Base-by-base conservation (phyloP, 768 basidiomycete genomes). In the Tulasnella sp. region DNA sequence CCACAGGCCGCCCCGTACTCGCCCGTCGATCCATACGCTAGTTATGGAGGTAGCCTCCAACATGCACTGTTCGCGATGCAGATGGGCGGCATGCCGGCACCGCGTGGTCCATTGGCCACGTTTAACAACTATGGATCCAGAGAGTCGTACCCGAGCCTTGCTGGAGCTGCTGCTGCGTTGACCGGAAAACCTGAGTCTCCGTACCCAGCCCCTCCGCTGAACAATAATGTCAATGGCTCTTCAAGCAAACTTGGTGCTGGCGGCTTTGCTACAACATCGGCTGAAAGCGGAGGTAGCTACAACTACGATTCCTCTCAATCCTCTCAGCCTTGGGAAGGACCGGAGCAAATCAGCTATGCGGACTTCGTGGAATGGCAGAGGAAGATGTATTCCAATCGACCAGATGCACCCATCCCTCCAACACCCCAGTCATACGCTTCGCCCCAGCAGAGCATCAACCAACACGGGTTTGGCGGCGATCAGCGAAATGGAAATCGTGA, bases 371-470 rank as follows among this genome's bases (percentile, higher is more conserved):
- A 78, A 68, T 71, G 40, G 71, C 77, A 78, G 27, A 36, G 77
- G 24, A 78, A 48, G 71, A 52, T 52, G 40, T 78, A 72, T 27
- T 73, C 48, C 58, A 42, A 78, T 44, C 80, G 80, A 6, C 80
- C 80, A 9, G 71, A 71, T n/a, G 80, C 80, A 7, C 80, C 80
- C 36, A 79, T 81, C 34, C 80, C 80, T n/a, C 78, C 80, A 4
- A 81, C 80, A 34, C 80, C 80, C n/a, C 78, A 79, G 27, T 79
- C 80, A 0, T 40, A 48, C 39, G 62, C 76, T 19, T 71, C 62
- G 9, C 72, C 75, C 16, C 80, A 52, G 58, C 71, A 52, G 16
- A 71, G 52, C 14, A 36, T n/a, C 19, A 52, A 56, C 56, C 52
- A 27, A 27, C 44, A 62, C 72, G 44, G 44, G 1, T 38, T 38